Percentiles rank a stretch among this genome's conserved stretches.
These are phyloP conservation scores for Arabidopsis arenosa DNA, from an alignment of 345 rosid species.

Conservation along the genomic window DNA sequence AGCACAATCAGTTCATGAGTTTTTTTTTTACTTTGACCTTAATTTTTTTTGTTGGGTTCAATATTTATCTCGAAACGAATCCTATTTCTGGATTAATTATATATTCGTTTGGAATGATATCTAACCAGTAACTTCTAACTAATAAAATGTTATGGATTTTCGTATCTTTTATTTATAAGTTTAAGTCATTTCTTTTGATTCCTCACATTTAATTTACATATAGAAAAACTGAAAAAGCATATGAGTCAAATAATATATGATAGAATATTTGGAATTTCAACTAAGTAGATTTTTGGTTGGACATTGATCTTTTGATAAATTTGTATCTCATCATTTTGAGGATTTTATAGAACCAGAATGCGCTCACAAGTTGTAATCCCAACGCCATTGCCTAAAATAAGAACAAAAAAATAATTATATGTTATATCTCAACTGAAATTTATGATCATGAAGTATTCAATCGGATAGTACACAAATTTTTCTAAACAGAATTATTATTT, in stretches of 20 bases:
- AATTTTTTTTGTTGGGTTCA: not conserved
- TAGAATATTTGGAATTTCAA: not conserved
- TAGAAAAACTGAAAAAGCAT: not conserved
- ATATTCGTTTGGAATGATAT: not conserved
- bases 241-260: too few relatives aligned
- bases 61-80: not conserved
- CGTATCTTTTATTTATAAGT: not conserved
- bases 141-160: not conserved
- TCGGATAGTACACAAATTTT: too few relatives aligned
- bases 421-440: not conserved
- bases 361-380: conserved; percentile 77
- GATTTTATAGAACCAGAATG: conserved; percentile 91
- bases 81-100: not conserved
- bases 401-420: not conserved
- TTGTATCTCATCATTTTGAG: conserved; percentile 72
- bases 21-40: too few relatives aligned
- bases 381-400: conserved; percentile 63
- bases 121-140: not conserved
- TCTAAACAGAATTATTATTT: too few relatives aligned
- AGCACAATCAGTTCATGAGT: not conserved
- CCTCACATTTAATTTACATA: not conserved
- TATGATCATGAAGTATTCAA: not conserved
- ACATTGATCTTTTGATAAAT: conserved; percentile 42
- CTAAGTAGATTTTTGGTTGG: conserved; percentile 2
- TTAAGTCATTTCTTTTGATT: not conserved